Evolutionary conservation across 176 grass and related monocot species (phyloP).

Genomic region (Microstegium vimineum): DNA sequence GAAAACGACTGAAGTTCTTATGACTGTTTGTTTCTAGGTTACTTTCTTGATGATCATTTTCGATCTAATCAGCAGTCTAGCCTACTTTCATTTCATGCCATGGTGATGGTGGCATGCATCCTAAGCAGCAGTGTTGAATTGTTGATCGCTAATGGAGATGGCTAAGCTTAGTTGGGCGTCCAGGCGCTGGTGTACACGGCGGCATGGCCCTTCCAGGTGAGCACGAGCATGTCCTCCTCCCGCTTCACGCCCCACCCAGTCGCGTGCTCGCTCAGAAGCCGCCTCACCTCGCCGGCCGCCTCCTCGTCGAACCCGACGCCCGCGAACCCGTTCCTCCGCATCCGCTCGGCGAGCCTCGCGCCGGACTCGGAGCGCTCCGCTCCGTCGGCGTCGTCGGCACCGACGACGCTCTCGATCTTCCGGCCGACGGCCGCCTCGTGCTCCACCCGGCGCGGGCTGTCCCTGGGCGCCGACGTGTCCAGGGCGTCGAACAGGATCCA

Average conservation of each 20-base stretch:
- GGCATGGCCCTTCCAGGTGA: constrained; percentile 90
- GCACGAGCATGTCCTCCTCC: constrained; percentile 80
- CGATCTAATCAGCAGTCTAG: constrained; percentile 13
- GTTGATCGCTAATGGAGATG: background rate
- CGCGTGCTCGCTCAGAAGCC: constrained; percentile 73
- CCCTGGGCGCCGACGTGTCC: constrained; percentile 68
- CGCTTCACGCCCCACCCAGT: constrained; percentile 84
- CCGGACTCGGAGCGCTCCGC: constrained; percentile 66
- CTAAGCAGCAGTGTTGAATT: constrained; percentile 2
- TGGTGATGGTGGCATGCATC: background rate
- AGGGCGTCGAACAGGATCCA: constrained; percentile 95
- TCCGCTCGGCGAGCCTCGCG: constrained; percentile 54
- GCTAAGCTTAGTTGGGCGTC: constrained; percentile 31
- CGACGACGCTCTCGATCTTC: constrained; percentile 88
- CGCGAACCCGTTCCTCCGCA: constrained; percentile 56
- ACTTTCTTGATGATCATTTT: background rate
- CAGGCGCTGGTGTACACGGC: constrained; percentile 75
- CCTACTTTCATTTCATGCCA: background rate
- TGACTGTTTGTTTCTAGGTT: background rate
- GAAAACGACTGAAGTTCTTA: background rate
- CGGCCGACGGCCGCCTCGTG: constrained; percentile 69
- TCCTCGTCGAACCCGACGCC: constrained; percentile 53
- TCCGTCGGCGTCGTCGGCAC: constrained; percentile 47
- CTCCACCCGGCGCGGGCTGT: constrained; percentile 58
- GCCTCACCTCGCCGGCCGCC: constrained; percentile 55